Evolutionary conservation across 345 rosid species (phyloP).

Genomic region (Camelina sativa): DNA sequence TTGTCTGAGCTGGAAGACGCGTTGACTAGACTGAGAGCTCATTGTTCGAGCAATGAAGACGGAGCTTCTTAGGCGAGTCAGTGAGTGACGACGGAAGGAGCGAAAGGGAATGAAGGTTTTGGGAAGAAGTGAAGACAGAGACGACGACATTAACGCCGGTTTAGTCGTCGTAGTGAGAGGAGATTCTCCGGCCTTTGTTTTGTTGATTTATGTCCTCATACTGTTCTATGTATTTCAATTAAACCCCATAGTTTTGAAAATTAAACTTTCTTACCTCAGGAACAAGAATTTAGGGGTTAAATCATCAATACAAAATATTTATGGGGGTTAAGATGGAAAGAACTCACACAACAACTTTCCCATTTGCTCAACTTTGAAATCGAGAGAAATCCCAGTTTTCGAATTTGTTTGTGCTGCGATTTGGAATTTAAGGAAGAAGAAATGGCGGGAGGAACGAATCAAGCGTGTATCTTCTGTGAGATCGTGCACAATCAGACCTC

Average conservation of each 20-base stretch:
- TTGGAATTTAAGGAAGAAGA: constrained; percentile 20
- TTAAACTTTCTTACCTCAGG: no score
- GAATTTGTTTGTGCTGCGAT: background rate
- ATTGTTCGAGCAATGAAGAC: constrained; percentile 28
- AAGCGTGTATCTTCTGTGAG: constrained; percentile 75
- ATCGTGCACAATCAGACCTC: constrained; percentile 54
- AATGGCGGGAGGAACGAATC: constrained; percentile 69
- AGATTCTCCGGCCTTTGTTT: background rate
- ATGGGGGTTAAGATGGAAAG: constrained; percentile 9
- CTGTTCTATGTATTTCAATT: background rate
- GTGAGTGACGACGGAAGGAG: constrained; percentile 18
- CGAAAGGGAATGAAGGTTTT: constrained; percentile 22
- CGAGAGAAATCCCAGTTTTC: constrained; percentile 16
- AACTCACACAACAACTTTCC: background rate
- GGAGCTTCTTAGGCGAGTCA: constrained; percentile 5
- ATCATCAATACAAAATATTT: background rate
- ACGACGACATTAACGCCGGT: constrained; percentile 15
- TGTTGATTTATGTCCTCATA: background rate
- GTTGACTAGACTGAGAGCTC: constrained; percentile 38
- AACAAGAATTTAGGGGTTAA: background rate
- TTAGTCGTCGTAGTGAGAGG: background rate
- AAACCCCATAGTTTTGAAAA: background rate
- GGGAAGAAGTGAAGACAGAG: constrained; percentile 24
- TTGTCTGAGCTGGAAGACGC: constrained; percentile 48
- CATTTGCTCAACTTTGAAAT: constrained; percentile 1